Conservation (phyloP, 257 asterid species). For the Avicennia marina region DNA sequence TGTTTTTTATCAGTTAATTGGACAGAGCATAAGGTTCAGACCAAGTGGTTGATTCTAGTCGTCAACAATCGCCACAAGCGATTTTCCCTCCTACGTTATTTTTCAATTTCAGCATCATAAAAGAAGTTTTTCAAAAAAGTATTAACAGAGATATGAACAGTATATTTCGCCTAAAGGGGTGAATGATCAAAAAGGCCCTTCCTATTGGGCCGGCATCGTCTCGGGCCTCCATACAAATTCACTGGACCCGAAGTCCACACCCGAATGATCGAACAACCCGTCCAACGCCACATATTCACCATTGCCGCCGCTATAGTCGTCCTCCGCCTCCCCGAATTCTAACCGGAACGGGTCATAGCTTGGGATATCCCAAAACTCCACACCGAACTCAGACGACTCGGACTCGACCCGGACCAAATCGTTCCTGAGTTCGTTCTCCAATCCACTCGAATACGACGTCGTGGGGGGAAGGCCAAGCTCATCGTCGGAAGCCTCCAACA, state of each 20-base stretch:
- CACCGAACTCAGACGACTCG: conserved; percentile 38
- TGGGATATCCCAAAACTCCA: conserved; percentile 49
- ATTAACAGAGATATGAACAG: no score
- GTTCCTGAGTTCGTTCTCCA: no score
- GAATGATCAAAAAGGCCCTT: no score
- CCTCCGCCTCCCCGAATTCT: conserved; percentile 30
- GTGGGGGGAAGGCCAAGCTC: conserved; percentile 84
- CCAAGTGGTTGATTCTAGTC: no score
- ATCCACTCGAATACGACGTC: no score
- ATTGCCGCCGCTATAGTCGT: conserved; percentile 2
- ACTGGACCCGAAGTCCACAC: conserved; percentile 45
- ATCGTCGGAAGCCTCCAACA: conserved; percentile 73
- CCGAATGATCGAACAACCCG: conserved; percentile 70
- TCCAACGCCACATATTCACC: conserved; percentile 54
- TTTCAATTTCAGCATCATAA: no score
- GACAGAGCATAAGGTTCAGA: no score
- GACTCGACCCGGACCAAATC: conserved; percentile 41
- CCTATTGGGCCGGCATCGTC: conserved; percentile 57
- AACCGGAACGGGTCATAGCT: conserved; percentile 52
- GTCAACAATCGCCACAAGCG: no score
- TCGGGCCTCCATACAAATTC: conserved; percentile 52
- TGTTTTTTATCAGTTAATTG: no score
- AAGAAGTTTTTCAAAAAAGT: no score
- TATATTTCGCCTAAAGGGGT: no score
- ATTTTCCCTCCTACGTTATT: no score